phyloP scores from a whole-genome alignment of 306 rosid species.

The Pachyrhizus erosus region DNA sequence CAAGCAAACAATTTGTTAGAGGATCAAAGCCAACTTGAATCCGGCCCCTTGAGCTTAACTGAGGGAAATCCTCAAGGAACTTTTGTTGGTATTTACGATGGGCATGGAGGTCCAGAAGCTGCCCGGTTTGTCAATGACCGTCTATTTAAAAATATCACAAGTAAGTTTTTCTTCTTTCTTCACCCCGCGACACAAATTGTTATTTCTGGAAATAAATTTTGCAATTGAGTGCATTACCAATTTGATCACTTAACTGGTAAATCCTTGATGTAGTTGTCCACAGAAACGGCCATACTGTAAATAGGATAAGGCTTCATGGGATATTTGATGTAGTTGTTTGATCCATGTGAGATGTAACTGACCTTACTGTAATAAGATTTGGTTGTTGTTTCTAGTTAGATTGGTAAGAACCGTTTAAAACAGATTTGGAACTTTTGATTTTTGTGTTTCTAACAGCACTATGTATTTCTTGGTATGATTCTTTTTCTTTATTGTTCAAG shows the following conservation, averaged over 20 bases:
- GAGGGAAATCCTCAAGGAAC: slow-evolving; percentile 75
- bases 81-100: slow-evolving; percentile 92
- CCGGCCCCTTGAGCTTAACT: slow-evolving; percentile 71
- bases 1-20: slow-evolving; percentile 94
- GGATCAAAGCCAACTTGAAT: slow-evolving; percentile 95
- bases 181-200: not conserved
- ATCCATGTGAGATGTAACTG: not conserved
- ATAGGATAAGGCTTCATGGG: not conserved
- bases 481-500: too few relatives aligned
- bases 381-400: too few relatives aligned
- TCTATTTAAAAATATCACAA: slow-evolving; percentile 71
- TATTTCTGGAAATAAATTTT: not conserved
- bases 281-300: too few relatives aligned
- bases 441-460: too few relatives aligned
- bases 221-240: not conserved
- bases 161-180: slow-evolving; percentile 57
- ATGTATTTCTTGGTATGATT: too few relatives aligned
- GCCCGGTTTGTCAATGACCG: slow-evolving; percentile 75
- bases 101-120: slow-evolving; percentile 97
- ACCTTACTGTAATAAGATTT: too few relatives aligned
- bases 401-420: too few relatives aligned
- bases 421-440: too few relatives aligned
- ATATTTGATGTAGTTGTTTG: too few relatives aligned
- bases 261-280: too few relatives aligned
- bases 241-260: too few relatives aligned